A percentile compares a stretch with the other conserved stretches of the same genome.
Conservation (phyloP, 352 stramenopile genomes). For the Pythium periplocum region DNA sequence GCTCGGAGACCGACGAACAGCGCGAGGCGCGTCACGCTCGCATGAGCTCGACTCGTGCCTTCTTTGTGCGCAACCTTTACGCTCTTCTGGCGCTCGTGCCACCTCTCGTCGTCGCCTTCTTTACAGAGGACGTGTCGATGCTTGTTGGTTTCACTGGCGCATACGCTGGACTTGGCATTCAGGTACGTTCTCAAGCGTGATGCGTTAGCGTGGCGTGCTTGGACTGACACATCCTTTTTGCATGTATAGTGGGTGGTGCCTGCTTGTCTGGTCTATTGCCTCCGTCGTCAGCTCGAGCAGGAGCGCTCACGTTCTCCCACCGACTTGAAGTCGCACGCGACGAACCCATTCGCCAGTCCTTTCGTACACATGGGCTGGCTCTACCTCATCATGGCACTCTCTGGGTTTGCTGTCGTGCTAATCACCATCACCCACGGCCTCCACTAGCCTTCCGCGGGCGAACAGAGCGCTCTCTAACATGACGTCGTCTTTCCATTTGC, state of each 20-base stretch:
- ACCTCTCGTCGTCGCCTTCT: slow-evolving; percentile 78
- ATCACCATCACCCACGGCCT: slow-evolving; percentile 71
- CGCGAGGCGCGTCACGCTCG: slow-evolving; percentile 10
- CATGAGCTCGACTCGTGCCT: slow-evolving; percentile 24
- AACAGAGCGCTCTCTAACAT: background rate
- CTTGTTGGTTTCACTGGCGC: slow-evolving; percentile 82
- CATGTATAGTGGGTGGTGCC: slow-evolving; percentile 74
- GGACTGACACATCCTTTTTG: background rate
- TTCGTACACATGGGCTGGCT: slow-evolving; percentile 64
- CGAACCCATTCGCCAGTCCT: slow-evolving; percentile 74
- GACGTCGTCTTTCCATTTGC: too few relatives aligned
- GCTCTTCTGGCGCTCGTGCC: slow-evolving; percentile 69
- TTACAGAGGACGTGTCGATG: slow-evolving; percentile 87
- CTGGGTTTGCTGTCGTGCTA: slow-evolving; percentile 48
- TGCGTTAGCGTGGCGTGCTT: background rate
- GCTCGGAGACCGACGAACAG: slow-evolving; percentile 14
- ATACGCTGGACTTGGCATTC: slow-evolving; percentile 82
- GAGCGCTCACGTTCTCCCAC: slow-evolving; percentile 11
- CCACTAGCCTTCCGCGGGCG: slow-evolving; percentile 12
- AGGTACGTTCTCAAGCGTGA: slow-evolving; percentile 31
- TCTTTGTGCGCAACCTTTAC: slow-evolving; percentile 57
- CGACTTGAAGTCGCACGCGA: slow-evolving; percentile 10
- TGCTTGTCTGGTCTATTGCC: slow-evolving; percentile 65
- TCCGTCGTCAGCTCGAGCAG: slow-evolving; percentile 46
- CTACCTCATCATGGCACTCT: slow-evolving; percentile 60